Conservation (phyloP, 2,329 filamentous ascomycete genomes). For the Coleophoma crateriformis region DNA sequence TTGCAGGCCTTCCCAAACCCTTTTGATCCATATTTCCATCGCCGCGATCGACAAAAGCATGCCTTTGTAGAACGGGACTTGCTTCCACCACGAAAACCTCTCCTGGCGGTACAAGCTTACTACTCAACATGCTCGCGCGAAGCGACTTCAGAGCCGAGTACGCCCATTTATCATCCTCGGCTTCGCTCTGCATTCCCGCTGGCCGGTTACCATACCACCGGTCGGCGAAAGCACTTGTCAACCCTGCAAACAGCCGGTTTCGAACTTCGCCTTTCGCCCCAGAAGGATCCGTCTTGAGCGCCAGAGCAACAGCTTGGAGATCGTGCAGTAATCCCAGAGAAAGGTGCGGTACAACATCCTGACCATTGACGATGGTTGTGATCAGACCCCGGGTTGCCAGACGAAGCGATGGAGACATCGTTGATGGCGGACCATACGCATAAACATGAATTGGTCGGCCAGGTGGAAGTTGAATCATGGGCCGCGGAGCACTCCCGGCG, state of each 20-base stretch:
- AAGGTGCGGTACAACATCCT: constrained; percentile 68
- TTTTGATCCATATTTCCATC: constrained; percentile 20
- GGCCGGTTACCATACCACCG: constrained; percentile 45
- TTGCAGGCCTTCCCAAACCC: constrained; percentile 59
- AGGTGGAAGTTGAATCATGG: constrained; percentile 50
- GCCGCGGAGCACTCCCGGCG: constrained; percentile 22
- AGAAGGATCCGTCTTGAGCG: constrained; percentile 67
- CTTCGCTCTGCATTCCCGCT: constrained; percentile 30
- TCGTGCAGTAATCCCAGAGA: constrained; percentile 72
- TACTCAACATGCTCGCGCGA: constrained; percentile 60
- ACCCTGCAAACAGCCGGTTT: constrained; percentile 58
- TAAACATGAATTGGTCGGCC: constrained; percentile 73
- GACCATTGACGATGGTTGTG: constrained; percentile 67
- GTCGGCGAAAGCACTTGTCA: constrained; percentile 56
- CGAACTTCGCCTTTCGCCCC: constrained; percentile 63
- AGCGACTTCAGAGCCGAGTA: constrained; percentile 61
- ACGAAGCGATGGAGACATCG: constrained; percentile 65
- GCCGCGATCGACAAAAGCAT: constrained; percentile 49
- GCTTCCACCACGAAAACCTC: constrained; percentile 72
- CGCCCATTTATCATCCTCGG: constrained; percentile 64
- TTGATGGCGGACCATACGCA: constrained; percentile 70
- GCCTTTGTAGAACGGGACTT: constrained; percentile 59
- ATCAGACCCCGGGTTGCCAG: constrained; percentile 68
- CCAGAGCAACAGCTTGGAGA: constrained; percentile 64
- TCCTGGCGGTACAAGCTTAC: constrained; percentile 68